These are phyloP conservation scores for Fomes fomentarius DNA, from an alignment of 1,284 basidiomycete species.

Conservation along the genomic window DNA sequence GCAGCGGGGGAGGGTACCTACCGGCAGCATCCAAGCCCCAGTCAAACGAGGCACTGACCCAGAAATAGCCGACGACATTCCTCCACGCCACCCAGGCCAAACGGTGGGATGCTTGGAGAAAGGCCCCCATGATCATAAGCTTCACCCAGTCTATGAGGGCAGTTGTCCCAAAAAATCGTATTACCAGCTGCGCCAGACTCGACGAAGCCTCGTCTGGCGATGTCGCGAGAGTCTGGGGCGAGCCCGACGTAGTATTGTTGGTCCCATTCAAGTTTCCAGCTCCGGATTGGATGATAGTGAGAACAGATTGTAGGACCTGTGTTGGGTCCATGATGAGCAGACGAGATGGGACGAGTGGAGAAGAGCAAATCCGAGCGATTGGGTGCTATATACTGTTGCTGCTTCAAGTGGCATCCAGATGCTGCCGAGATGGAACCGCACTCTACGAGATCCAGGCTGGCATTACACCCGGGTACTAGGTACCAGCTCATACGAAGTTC, in stretches of 20 bases:
- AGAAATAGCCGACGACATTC: slow-evolving; percentile 53
- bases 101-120: slow-evolving; percentile 61
- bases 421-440: too few relatives aligned
- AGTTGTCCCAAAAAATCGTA: slow-evolving; percentile 42
- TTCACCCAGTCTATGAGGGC: slow-evolving; percentile 68
- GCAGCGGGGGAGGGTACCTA: slow-evolving; percentile 33
- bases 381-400: too few relatives aligned
- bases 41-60: slow-evolving; percentile 64
- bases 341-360: too few relatives aligned
- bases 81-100: slow-evolving; percentile 45
- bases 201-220: background rate
- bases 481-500: too few relatives aligned
- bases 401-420: too few relatives aligned
- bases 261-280: too few relatives aligned
- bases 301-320: slow-evolving; percentile 17
- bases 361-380: too few relatives aligned
- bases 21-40: slow-evolving; percentile 61
- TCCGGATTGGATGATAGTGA: slow-evolving; percentile 14
- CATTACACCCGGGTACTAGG: too few relatives aligned
- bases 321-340: slow-evolving; percentile 22
- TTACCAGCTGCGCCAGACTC: slow-evolving; percentile 44
- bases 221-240: background rate
- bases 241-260: background rate
- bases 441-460: too few relatives aligned
- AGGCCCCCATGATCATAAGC: slow-evolving; percentile 61